These are phyloP conservation scores for Hygrophorus pudorinus DNA, from an alignment of 768 basidiomycete genomes.

Conservation along the genomic window DNA sequence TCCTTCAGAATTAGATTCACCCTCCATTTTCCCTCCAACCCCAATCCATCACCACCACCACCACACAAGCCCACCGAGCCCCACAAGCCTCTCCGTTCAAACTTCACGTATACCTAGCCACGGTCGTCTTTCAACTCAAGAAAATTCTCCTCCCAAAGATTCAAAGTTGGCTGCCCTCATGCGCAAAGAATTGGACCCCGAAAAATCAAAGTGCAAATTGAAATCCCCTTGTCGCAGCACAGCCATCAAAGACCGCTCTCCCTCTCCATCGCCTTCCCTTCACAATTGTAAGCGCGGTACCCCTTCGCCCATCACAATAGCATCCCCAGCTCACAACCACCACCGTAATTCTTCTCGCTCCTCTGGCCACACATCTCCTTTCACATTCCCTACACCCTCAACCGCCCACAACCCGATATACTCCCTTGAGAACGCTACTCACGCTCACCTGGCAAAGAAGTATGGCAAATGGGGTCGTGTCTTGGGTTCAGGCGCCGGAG, in stretches of 20 bases:
- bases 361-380: constrained; percentile 12
- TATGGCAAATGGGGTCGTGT: constrained; percentile 98
- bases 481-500: constrained; percentile 94
- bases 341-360: constrained; percentile 3
- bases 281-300: constrained; percentile 14
- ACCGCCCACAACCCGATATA: constrained; percentile 25
- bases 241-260: constrained; percentile 35
- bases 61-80: constrained; percentile 2
- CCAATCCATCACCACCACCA: constrained; percentile 7
- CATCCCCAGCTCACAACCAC: constrained; percentile 11
- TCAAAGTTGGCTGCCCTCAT: constrained; percentile 18
- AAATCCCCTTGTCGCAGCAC: constrained; percentile 15
- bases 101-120: not conserved
- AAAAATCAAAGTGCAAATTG: constrained; percentile 4
- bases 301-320: constrained; percentile 15
- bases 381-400: constrained; percentile 16
- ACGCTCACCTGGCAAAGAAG: constrained; percentile 93
- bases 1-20: too few relatives aligned
- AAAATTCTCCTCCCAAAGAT: not conserved
- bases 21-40: too few relatives aligned
- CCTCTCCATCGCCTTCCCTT: constrained; percentile 20
- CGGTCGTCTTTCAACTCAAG: not conserved
- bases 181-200: constrained; percentile 17
- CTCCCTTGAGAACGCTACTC: constrained; percentile 73
- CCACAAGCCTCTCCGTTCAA: not conserved